Evolutionary conservation across 2,329 filamentous ascomycete species (phyloP).

Genomic region (Keithomyces neogunnii): DNA sequence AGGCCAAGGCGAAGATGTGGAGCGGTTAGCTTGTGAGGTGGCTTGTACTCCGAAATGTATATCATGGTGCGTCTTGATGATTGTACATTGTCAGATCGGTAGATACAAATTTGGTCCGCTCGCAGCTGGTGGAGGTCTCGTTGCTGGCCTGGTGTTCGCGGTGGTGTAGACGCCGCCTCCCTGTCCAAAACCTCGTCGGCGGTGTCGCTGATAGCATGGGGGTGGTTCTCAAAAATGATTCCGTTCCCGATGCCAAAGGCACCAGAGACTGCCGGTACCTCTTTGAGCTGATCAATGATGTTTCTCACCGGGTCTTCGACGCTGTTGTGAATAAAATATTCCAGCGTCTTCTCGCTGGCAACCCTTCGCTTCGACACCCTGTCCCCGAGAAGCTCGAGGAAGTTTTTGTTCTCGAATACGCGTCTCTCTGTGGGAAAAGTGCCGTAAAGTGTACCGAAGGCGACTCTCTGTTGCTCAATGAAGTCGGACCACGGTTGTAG

Average conservation of each 20-base stretch:
- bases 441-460: slow-evolving; percentile 14
- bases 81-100: slow-evolving; percentile 8
- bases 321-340: slow-evolving; percentile 15
- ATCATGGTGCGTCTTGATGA: not conserved
- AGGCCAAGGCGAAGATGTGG: slow-evolving; percentile 33
- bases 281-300: slow-evolving; percentile 21
- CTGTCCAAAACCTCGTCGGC: slow-evolving; percentile 18
- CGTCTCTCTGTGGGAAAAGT: slow-evolving; percentile 13
- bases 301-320: slow-evolving; percentile 10
- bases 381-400: slow-evolving; percentile 15
- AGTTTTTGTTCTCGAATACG: slow-evolving; percentile 17
- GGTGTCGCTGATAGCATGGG: slow-evolving; percentile 16
- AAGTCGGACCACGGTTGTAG: slow-evolving; percentile 22
- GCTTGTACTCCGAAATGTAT: slow-evolving; percentile 35
- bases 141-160: slow-evolving; percentile 10
- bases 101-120: slow-evolving; percentile 23
- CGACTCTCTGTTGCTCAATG: slow-evolving; percentile 13
- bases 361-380: slow-evolving; percentile 11
- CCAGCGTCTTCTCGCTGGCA: slow-evolving; percentile 20
- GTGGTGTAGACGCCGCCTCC: slow-evolving; percentile 8
- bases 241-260: slow-evolving; percentile 18
- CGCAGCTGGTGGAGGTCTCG: slow-evolving; percentile 15
- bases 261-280: slow-evolving; percentile 10
- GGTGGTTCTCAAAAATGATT: slow-evolving; percentile 24
- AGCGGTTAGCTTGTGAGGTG: slow-evolving; percentile 35